Evolutionary conservation across 2,329 filamentous ascomycete species (phyloP), one percentile per base, ranked within the genome.

Genomic region (Colletotrichum eleusines): DNA sequence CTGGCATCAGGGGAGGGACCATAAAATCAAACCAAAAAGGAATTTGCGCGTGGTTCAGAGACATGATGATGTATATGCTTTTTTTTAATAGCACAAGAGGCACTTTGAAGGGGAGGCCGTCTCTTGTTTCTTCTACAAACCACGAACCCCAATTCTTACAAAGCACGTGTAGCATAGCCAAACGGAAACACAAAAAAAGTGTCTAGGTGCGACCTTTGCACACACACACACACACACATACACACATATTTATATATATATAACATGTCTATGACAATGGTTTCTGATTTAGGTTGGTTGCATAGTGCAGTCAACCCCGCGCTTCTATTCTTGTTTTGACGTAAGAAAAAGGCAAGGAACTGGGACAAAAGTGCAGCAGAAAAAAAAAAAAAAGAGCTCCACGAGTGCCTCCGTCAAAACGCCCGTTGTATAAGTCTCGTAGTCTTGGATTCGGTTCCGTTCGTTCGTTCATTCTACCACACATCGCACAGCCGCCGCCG

Each of bases 61-160:
- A 28, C n/a, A 68, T 55, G 59, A 68, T 55, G 59, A 38, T 9
- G 28, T 35, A 35, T n/a, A 28, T 40, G 3, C 31, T 31, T 55
- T 31, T 55, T 67, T 63, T 26, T 71, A 69, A 69, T 69, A 63
- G n/a, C 53, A 31, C 63, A 48, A 16, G 18, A 23, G 54, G 23
- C 55, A 63, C 23, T 11, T 11, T 33, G 44, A 42, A 28, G 46
- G 14, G n/a, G 6, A 46, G 50, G 53, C 35, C 7, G 53, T 23
- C 33, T 23, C 33, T 20, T 16, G n/a, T 53, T 51, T 38, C 12
- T 23, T 42, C 6, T 8, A 18, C 20, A 61, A 50, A 26, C 5
- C 14, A 23, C n/a, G 9, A 48, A 16, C 16, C 23, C 11, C 23
- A n/a, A 20, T 8, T 54, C 8, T 35, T 35, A 53, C 35, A 38